Base-by-base conservation (phyloP, 1,284 basidiomycete species). In the Stereum hirsutum region DNA sequence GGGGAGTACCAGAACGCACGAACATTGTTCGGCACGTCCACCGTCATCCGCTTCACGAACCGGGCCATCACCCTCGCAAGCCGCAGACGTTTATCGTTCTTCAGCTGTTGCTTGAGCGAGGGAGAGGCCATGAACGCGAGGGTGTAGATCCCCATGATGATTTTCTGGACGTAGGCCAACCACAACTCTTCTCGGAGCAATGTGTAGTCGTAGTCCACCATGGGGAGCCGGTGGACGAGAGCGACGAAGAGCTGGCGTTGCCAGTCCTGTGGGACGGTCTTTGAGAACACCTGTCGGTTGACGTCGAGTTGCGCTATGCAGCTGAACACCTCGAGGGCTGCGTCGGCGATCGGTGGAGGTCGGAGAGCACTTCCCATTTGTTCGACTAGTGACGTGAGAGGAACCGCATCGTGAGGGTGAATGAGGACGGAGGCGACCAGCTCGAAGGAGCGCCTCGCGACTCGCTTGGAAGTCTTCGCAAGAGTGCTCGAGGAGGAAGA, bases 71-170 rank as follows among this genome's bases (percentile, higher is more conserved):
- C 68, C 45, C 68, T 67, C 47, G 73, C 68, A 58, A 84, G 78
- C 38, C 74, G 74, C 39, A 87, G 63, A 46, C 60, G 60, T 41
- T 75, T 65, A 59, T 80, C 68, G 34, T 64, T 57, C 50, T 87
- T 85, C 52, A 94, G 72, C 45, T 65, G 70, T 43, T 70, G 62
- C 63, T 95, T 91, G 46, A 92, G 59, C 25, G 70, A 63, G 1
- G 81, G 79, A 1, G 90, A 75, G 4, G 91, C 78, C 38, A 95
- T 69, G 69, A 93, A 97, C 6, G 84, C 80, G 46, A 98, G 66
- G 27, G 85, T 83, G 66, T 96, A 97, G 31, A 96, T 73, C 14
- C 77, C 77, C 69, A 94, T 78, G 17, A 86, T 71, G 34, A 77
- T 65, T 47, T 87, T 82, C 65, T 95, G 90, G 49, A 86, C 64